Evolutionary conservation across 768 basidiomycete species (phyloP), one percentile per base, ranked within the genome.

Genomic region (Grammothele lineata): DNA sequence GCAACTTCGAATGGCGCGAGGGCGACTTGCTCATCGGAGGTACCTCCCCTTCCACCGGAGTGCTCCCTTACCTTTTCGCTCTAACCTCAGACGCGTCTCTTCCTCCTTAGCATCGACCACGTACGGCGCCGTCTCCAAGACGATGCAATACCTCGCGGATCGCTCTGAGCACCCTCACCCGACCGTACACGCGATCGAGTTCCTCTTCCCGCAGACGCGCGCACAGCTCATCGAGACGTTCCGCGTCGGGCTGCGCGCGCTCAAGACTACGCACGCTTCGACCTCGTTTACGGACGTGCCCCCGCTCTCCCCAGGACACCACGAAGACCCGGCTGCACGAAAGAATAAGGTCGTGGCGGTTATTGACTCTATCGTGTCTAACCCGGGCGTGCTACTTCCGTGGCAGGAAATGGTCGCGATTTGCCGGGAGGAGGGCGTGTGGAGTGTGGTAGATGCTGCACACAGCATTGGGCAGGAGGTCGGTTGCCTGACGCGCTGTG

Each of bases 381-480:
- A 67, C 27, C 88, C 88, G 1, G 87, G 81, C 0, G 70, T 76
- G 5, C 59, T 68, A 3, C 64, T 86, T 47, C 89, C 89, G 1
- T 91, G 87, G 89, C 69, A 80, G 60, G 75, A 78, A 47, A 72
- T 90, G 62, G 79, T 85, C 1, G 61, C 70, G 3, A 66, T 87
- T n/a, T 85, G 83, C 59, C 70, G 72, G 43, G 73, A 82, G 50
- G 78, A 82, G 32, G 77, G 78, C 0, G 73, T 83, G 0, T 75
- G 76, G 63, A 83, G 75, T 24, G 54, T 92, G 15, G 64, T 93
- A 12, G 91, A 93, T 56, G 91, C 76, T 2, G 89, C 89, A 5
- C 89, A 92, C 58, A 76, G 80, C 4, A 76, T 92, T 33, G 89
- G 89, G 0, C 86, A 87, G 56, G 80, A 87, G 56, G 56, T 74